Evolutionary conservation across 177 flowering plant species (phyloP), one percentile per base, ranked within the genome.

Genomic region (Vitis hybrid): DNA sequence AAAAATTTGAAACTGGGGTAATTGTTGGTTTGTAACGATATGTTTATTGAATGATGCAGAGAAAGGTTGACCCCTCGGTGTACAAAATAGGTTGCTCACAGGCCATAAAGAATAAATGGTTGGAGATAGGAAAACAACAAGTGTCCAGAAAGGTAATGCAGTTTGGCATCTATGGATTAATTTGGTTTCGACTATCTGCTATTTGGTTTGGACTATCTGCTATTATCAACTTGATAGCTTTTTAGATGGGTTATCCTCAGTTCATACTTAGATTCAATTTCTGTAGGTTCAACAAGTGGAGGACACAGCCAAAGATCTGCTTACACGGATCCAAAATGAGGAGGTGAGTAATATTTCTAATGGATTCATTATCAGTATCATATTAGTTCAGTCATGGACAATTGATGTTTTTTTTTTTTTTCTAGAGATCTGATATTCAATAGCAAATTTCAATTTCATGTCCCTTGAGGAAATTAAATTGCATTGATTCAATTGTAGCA

Each of bases 51-150:
- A 76, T 62, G 11, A 60, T 85, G 83, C 92, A 96, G 99, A 89
- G 80, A 76, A 92, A 82, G 76, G 69, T 90, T 49, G 87, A 77
- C 39, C 75, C 91, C 3, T 57, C 83, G 1, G 74, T 88, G 64
- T 91, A 66, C 80, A 85, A 86, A 75, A 90, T 91, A 54, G 98
- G 92, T 59, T 75, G 83, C 61, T 64, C 80, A 49, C 89, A 89
- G 75, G 99, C 97, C 26, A 81, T 81, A 66, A 91, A 88, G 70
- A 96, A 93, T 74, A 89, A 88, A 74, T 96, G 99, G 99, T 80
- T 96, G 68, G 93, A 88, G 11, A 83, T 90, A 81, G 92, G 88
- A 32, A 91, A 89, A 79, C 78, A 79, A 59, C 74, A 74, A 51
- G 86, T 90, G 2, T 78, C 87, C 4, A 80, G 96, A 79, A 93